Conservation (phyloP, 106 monocot genomes). For the Dendrobium nobile region DNA sequence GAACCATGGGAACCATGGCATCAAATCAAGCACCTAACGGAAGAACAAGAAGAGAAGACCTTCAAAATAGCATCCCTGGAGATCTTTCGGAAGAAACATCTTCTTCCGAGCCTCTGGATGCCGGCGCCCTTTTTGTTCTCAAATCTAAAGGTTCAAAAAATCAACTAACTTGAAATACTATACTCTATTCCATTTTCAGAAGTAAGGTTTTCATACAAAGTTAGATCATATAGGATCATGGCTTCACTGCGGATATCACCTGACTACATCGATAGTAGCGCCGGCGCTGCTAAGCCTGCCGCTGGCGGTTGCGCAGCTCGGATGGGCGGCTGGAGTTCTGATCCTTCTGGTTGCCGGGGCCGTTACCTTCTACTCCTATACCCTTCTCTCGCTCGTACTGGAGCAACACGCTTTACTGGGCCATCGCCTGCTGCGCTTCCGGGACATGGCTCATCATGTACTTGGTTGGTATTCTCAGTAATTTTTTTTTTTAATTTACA, state of each 20-base stretch:
- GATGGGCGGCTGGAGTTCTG: conserved; percentile 51
- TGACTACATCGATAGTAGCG: conserved; percentile 80
- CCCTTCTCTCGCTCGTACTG: conserved; percentile 67
- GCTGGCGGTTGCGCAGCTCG: conserved; percentile 54
- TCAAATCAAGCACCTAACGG: no score
- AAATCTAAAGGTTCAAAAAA: no score
- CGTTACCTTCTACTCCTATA: conserved; percentile 90
- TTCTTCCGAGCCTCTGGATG: no score
- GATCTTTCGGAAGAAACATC: no score
- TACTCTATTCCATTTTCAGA: no score
- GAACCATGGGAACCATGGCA: no score
- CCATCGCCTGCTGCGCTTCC: conserved; percentile 59
- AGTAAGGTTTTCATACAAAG: neutral
- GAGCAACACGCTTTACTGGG: conserved; percentile 67
- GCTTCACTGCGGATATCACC: conserved; percentile 81
- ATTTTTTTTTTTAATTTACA: no score
- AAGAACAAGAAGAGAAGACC: no score
- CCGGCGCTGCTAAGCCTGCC: conserved; percentile 80
- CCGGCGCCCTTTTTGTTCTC: no score
- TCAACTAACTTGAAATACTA: no score
- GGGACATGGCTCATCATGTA: conserved; percentile 68
- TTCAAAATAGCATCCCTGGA: no score
- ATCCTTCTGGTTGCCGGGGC: conserved; percentile 37
- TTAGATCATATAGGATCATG: conserved; percentile 45
- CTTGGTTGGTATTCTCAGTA: conserved; percentile 28